Percentiles rank a stretch among this genome's conserved stretches.
Evolutionary conservation across 2,329 filamentous ascomycete species (phyloP).

Genomic region (Diaporthe caulivora): DNA sequence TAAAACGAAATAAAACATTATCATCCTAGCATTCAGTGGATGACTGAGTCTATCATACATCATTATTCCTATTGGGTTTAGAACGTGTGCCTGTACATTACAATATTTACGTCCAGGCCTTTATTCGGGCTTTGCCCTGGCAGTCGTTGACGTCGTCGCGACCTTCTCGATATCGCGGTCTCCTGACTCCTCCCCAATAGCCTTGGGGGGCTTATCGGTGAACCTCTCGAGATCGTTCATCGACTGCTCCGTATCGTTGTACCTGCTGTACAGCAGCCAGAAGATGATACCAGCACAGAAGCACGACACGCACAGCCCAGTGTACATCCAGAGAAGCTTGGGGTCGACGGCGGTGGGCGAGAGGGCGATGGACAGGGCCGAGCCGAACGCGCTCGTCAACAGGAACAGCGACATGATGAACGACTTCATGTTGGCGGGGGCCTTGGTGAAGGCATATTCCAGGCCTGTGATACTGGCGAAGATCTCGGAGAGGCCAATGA

Average conservation of each 20-base stretch:
- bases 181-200: background rate
- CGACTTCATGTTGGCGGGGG: constrained; percentile 39
- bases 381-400: constrained; percentile 37
- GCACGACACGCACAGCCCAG: constrained; percentile 31
- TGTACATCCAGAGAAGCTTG: constrained; percentile 40
- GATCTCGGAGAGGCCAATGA: constrained; percentile 40
- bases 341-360: constrained; percentile 36
- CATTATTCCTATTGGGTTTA: background rate
- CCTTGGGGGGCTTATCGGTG: constrained; percentile 34
- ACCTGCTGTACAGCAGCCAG: constrained; percentile 37
- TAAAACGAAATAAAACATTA: background rate
- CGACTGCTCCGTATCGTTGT: constrained; percentile 35
- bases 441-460: constrained; percentile 40
- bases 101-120: background rate
- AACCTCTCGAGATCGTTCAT: constrained; percentile 40
- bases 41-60: background rate
- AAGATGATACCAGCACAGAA: constrained; percentile 35
- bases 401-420: constrained; percentile 41
- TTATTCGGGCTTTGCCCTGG: background rate
- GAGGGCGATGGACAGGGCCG: constrained; percentile 37
- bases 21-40: background rate
- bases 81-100: too few species aligned
- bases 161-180: constrained; percentile 26
- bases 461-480: constrained; percentile 38
- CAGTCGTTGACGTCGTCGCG: background rate